Conservation (phyloP, 1,284 basidiomycete genomes). For the Hemileia vastatrix region DNA sequence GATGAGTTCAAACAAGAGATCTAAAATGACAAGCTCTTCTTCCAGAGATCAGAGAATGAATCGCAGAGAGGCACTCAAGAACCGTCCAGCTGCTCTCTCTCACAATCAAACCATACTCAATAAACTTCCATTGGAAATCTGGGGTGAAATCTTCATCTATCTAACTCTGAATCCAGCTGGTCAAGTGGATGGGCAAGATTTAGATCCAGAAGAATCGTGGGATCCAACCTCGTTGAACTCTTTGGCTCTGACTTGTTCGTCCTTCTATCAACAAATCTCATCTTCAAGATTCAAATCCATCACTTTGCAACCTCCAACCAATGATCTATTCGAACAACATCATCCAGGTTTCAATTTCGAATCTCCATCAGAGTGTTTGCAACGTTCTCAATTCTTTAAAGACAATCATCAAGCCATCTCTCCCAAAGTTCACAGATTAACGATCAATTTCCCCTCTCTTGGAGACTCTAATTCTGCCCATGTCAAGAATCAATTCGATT, state of each 20-base stretch:
- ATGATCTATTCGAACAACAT: too few relatives aligned
- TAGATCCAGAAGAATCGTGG: too few relatives aligned
- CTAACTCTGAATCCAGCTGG: neutral
- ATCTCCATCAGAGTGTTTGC: neutral
- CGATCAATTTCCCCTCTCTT: neutral
- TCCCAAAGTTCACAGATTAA: neutral
- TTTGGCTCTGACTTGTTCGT: neutral
- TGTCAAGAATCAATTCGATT: neutral
- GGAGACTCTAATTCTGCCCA: neutral
- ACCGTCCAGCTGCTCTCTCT: neutral
- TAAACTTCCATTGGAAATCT: neutral
- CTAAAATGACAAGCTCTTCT: too few relatives aligned
- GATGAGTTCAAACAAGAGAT: too few relatives aligned
- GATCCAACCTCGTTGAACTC: neutral
- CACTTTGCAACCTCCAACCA: neutral
- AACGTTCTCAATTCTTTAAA: neutral
- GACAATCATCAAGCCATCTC: neutral
- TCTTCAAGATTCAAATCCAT: neutral
- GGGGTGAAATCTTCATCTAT: neutral
- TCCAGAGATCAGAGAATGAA: too few relatives aligned
- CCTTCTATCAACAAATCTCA: neutral
- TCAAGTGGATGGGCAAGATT: neutral
- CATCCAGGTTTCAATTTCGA: neutral
- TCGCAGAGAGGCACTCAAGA: too few relatives aligned
- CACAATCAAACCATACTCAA: neutral